Evolutionary conservation across 2,329 filamentous ascomycete genomes (phyloP).

Genomic region (Aspergillus transmontanensis): DNA sequence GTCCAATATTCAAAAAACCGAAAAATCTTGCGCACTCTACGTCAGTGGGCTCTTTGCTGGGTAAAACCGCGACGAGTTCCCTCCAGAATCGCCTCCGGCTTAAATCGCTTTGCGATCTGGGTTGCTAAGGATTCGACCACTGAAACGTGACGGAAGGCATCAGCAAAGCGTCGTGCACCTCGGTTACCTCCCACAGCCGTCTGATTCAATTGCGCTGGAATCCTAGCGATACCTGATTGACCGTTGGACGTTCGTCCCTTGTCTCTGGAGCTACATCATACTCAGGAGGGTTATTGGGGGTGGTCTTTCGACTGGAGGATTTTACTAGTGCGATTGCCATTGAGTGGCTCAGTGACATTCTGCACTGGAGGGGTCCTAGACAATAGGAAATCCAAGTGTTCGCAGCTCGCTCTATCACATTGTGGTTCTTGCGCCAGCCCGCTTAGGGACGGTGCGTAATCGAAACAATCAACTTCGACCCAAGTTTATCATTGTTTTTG

Average conservation of each 20-base stretch:
- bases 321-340: background rate
- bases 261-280: slow-evolving; percentile 4
- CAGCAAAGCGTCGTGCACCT: background rate
- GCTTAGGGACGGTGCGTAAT: background rate
- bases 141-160: slow-evolving; percentile 8
- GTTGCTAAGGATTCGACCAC: slow-evolving; percentile 8
- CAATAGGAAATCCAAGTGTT: background rate
- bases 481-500: background rate
- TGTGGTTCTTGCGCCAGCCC: background rate
- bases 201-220: background rate
- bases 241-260: background rate
- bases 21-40: background rate
- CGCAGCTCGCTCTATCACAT: background rate
- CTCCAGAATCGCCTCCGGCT: slow-evolving; percentile 7
- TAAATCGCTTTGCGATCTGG: background rate
- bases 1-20: background rate
- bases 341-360: background rate
- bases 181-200: background rate
- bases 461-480: background rate
- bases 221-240: background rate
- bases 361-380: background rate
- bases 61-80: slow-evolving; percentile 14
- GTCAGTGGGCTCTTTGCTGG: slow-evolving; percentile 8
- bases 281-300: slow-evolving; percentile 10
- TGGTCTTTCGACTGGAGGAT: slow-evolving; percentile 2